Percentiles rank a stretch among this genome's conserved stretches.
phyloP scores from a whole-genome alignment of 2,329 filamentous ascomycete species.

The Orbilia oligospora region DNA sequence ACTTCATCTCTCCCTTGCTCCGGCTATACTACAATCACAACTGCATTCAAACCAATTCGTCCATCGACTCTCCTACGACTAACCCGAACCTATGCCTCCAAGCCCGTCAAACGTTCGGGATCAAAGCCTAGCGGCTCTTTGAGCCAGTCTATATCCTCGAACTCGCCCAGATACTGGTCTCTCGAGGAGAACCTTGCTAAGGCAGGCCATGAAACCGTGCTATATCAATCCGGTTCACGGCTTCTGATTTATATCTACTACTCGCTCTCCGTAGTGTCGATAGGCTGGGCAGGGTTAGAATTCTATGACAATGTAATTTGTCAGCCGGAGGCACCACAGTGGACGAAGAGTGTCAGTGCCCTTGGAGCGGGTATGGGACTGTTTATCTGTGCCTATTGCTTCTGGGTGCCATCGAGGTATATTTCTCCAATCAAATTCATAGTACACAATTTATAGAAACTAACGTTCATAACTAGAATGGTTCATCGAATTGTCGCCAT shows the following conservation, averaged over 20 bases:
- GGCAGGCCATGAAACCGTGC: conserved; percentile 56
- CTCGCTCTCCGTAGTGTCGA: conserved; percentile 38
- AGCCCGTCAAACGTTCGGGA: conserved; percentile 31
- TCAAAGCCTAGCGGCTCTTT: conserved; percentile 14
- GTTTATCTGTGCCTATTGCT: conserved; percentile 47
- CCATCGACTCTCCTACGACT: conserved; percentile 34
- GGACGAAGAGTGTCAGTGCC: conserved; percentile 37
- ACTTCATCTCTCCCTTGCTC: conserved; percentile 4
- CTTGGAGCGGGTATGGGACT: conserved; percentile 51
- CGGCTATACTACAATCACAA: conserved; percentile 11
- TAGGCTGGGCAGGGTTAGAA: conserved; percentile 38
- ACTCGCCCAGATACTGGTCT: conserved; percentile 38
- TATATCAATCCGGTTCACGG: conserved; percentile 52
- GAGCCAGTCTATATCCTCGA: conserved; percentile 2
- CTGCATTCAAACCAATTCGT: conserved; percentile 21
- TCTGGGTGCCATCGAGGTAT: conserved; percentile 58
- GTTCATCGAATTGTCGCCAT: conserved; percentile 51
- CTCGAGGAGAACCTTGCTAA: conserved; percentile 55
- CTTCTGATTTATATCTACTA: conserved; percentile 52
- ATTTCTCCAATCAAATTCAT: background rate
- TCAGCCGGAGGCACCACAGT: conserved; percentile 43
- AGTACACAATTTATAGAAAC: background rate
- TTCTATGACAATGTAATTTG: conserved; percentile 51
- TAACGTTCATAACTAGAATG: conserved; percentile 25
- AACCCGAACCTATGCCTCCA: conserved; percentile 49